Percentiles rank a stretch among this genome's conserved stretches.
Conservation (phyloP, 441 rosid species). For the Rhodomyrtus psidioides region DNA sequence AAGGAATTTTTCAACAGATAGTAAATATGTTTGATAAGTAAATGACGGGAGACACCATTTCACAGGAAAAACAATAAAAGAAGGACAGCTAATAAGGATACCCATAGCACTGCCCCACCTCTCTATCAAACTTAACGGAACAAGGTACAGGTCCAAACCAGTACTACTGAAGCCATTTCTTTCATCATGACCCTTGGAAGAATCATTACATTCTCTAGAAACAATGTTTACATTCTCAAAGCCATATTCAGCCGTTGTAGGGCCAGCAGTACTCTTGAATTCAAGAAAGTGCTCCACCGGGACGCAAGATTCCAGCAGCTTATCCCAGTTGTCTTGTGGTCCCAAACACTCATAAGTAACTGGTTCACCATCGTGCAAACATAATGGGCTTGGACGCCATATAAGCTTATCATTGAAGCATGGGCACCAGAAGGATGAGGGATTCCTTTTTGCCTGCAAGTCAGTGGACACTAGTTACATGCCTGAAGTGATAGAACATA, state of each 20-base stretch:
- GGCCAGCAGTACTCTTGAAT: conserved; percentile 20
- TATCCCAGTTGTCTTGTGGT: conserved; percentile 32
- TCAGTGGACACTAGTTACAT: background rate
- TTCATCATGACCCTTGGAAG: conserved; percentile 19
- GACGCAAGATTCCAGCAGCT: conserved; percentile 50
- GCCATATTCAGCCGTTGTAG: conserved; percentile 14
- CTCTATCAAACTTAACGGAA: conserved; percentile 68
- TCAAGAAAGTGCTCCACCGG: conserved; percentile 74
- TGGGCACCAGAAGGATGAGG: conserved; percentile 42
- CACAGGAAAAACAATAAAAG: conserved; percentile 2
- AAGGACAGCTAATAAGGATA: conserved; percentile 31
- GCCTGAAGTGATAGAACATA: background rate
- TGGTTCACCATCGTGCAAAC: conserved; percentile 21
- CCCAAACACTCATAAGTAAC: conserved; percentile 16
- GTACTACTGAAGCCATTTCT: conserved; percentile 14
- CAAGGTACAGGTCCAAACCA: conserved; percentile 40
- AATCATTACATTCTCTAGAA: conserved; percentile 18
- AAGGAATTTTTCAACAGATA: conserved; percentile 20
- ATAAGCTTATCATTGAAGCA: conserved; percentile 39
- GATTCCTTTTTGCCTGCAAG: conserved; percentile 80
- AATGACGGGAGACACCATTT: background rate
- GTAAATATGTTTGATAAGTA: background rate
- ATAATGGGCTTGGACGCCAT: conserved; percentile 40
- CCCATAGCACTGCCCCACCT: conserved; percentile 99
- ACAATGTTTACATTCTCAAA: conserved; percentile 4